Evolutionary conservation across 2,329 filamentous ascomycete genomes (phyloP).

Genomic region (Parafenestella ontariensis): DNA sequence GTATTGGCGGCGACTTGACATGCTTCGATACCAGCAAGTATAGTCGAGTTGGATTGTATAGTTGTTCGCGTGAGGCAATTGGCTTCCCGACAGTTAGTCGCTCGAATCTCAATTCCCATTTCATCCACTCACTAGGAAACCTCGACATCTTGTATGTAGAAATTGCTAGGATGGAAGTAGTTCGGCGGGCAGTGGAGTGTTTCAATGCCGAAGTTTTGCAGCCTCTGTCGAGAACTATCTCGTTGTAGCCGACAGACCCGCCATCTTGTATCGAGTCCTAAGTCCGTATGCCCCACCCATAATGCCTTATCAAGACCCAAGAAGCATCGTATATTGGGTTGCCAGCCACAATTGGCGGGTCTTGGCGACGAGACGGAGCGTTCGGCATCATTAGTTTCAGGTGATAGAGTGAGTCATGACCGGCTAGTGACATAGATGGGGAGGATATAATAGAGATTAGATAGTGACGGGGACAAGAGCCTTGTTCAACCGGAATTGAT

Average conservation of each 20-base stretch:
- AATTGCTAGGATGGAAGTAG: background rate
- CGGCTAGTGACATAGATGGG: too few species aligned
- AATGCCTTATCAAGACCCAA: background rate
- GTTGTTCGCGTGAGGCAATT: slow-evolving; percentile 4
- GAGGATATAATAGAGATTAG: background rate
- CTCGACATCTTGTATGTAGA: slow-evolving; percentile 1
- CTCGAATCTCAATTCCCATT: background rate
- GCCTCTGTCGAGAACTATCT: background rate
- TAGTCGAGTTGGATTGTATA: background rate
- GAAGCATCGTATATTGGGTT: background rate
- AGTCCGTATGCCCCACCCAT: background rate
- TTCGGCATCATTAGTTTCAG: background rate
- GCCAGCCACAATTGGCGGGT: background rate
- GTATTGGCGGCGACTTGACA: slow-evolving; percentile 20
- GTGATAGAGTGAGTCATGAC: background rate
- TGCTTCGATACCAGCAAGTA: slow-evolving; percentile 6
- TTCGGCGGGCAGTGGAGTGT: background rate
- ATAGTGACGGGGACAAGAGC: background rate
- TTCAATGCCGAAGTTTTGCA: background rate
- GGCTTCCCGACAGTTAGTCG: slow-evolving; percentile 4
- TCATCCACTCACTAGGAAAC: background rate
- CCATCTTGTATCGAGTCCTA: background rate
- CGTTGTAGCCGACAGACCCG: too few species aligned
- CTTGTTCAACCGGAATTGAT: background rate
- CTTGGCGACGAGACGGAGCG: background rate